Percentiles rank a stretch among this genome's conserved stretches.
Evolutionary conservation across 345 rosid genomes (phyloP).

Genomic region (Brassica juncea): DNA sequence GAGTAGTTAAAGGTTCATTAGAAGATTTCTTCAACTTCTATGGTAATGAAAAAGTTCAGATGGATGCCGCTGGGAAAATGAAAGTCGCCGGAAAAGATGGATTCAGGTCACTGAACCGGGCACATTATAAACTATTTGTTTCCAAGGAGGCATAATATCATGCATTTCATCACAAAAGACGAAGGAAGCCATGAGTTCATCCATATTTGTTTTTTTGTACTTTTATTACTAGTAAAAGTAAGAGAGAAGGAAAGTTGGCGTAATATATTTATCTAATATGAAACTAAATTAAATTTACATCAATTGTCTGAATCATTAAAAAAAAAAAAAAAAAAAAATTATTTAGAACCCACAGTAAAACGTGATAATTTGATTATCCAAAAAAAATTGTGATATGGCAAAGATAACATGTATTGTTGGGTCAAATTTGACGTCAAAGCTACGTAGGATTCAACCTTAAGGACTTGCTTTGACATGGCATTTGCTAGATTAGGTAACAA

Average conservation of each 20-base stretch:
- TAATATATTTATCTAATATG: conserved; percentile 5
- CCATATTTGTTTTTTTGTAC: background rate
- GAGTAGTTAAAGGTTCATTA: background rate
- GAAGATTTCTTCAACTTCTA: conserved; percentile 2
- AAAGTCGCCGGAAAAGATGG: conserved; percentile 18
- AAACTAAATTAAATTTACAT: background rate
- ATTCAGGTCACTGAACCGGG: conserved; percentile 13
- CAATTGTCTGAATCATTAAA: conserved; percentile 30
- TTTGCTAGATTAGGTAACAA: no score
- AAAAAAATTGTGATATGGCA: no score
- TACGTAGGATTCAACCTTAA: no score
- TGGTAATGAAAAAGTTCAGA: background rate
- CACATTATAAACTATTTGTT: conserved; percentile 4
- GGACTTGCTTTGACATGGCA: no score
- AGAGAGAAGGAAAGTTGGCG: conserved; percentile 1
- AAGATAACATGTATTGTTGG: no score
- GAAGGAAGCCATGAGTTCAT: conserved; percentile 32
- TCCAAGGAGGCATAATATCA: background rate
- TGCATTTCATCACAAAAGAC: conserved; percentile 14
- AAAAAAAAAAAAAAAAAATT: no score
- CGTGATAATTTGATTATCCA: no score
- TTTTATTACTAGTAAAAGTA: background rate
- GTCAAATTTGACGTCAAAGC: no score
- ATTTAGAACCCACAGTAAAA: no score
- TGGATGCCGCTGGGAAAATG: conserved; percentile 9